phyloP scores from a whole-genome alignment of 139 green algal genomes.

The Eudorina sp. region DNA sequence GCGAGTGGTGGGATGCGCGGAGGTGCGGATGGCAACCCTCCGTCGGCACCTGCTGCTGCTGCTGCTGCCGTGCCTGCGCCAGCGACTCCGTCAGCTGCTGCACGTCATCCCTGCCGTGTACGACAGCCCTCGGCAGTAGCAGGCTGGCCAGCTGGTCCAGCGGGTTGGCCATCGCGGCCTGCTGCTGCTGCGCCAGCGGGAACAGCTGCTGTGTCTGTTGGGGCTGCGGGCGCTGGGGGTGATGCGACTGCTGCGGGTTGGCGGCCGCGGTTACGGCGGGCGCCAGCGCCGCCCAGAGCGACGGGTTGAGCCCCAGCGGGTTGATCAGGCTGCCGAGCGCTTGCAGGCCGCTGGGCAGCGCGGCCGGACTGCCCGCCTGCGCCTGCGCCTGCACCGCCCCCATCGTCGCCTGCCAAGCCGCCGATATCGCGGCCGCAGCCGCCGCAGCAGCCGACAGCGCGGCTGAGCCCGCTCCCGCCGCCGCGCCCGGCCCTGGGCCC shows the following conservation, averaged over 20 bases:
- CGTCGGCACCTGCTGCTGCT: conserved; percentile 23
- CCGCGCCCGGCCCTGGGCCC: not conserved
- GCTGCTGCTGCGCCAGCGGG: conserved; percentile 32
- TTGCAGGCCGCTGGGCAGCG: not conserved
- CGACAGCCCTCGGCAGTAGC: not conserved
- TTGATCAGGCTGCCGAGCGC: not conserved
- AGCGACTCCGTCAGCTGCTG: not conserved
- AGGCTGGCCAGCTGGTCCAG: not conserved
- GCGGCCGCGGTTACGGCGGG: not conserved
- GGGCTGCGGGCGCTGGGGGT: too few species aligned
- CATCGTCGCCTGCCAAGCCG: conserved; percentile 22
- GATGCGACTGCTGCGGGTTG: not conserved
- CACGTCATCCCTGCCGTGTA: not conserved
- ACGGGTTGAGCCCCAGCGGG: not conserved
- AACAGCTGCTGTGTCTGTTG: too few species aligned
- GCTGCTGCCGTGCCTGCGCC: not conserved
- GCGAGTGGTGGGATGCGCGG: too few species aligned
- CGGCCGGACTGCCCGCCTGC: not conserved
- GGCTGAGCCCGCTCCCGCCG: not conserved
- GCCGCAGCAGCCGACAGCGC: not conserved
- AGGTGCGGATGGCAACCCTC: too few species aligned
- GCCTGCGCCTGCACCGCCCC: not conserved
- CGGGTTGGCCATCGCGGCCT: not conserved
- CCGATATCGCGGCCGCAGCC: not conserved
- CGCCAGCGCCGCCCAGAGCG: conserved; percentile 29